A percentile compares a stretch with the other conserved stretches of the same genome.
phyloP scores from a whole-genome alignment of 108 stramenopile genomes.

The Skeletonema marinoi region DNA sequence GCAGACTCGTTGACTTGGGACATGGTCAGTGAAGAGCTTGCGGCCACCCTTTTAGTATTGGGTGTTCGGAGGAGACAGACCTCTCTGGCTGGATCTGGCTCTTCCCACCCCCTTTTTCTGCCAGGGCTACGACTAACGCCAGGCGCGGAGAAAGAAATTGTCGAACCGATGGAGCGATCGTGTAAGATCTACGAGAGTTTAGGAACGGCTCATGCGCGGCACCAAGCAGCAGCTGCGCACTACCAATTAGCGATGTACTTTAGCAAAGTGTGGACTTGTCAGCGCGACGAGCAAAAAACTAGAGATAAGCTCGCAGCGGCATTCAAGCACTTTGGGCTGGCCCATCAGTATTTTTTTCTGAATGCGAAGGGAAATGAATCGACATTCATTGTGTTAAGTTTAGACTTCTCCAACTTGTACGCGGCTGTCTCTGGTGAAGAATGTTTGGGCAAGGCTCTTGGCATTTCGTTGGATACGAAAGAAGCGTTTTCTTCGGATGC shows the following conservation, averaged over 20 bases:
- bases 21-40: slow-evolving; percentile 85
- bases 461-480: slow-evolving; percentile 71
- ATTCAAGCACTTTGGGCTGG: slow-evolving; percentile 66
- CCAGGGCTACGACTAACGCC: slow-evolving; percentile 64
- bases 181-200: slow-evolving; percentile 72
- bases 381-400: slow-evolving; percentile 76
- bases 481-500: slow-evolving; percentile 58
- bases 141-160: slow-evolving; percentile 73
- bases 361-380: slow-evolving; percentile 64
- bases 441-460: slow-evolving; percentile 65
- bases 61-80: slow-evolving; percentile 83
- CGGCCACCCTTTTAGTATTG: slow-evolving; percentile 77
- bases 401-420: slow-evolving; percentile 79
- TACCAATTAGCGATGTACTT: slow-evolving; percentile 84
- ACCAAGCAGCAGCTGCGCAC: slow-evolving; percentile 85
- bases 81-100: slow-evolving; percentile 49
- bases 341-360: slow-evolving; percentile 68
- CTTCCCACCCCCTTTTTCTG: slow-evolving; percentile 53
- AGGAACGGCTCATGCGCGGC: slow-evolving; percentile 51
- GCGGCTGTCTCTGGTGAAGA: slow-evolving; percentile 78
- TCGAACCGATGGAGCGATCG: slow-evolving; percentile 82
- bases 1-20: slow-evolving; percentile 79
- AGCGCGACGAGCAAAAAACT: slow-evolving; percentile 77
- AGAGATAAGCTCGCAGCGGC: slow-evolving; percentile 78
- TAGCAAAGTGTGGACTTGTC: slow-evolving; percentile 83